These are phyloP conservation scores for Daldinia concentrica DNA, from an alignment of 495 filamentous ascomycete genomes.

Conservation along the genomic window DNA sequence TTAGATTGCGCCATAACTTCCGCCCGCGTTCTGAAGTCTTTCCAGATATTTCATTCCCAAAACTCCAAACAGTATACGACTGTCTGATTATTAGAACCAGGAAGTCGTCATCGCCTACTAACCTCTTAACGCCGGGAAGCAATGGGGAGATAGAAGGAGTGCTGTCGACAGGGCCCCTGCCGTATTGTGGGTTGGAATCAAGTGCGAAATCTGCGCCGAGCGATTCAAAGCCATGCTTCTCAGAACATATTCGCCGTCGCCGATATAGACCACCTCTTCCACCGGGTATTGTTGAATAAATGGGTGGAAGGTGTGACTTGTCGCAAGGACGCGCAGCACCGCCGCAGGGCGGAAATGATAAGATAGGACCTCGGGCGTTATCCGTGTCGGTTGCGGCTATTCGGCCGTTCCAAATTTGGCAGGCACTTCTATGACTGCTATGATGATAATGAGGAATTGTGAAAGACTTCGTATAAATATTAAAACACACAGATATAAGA, in stretches of 20 bases:
- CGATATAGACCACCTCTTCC: slow-evolving; percentile 10
- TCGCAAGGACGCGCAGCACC: background rate
- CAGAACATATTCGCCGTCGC: slow-evolving; percentile 8
- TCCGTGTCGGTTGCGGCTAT: slow-evolving; percentile 31
- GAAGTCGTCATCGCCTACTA: slow-evolving; percentile 47
- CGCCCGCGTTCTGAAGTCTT: slow-evolving; percentile 8
- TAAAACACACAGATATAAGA: slow-evolving; percentile 45
- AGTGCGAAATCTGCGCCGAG: slow-evolving; percentile 29
- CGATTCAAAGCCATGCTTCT: slow-evolving; percentile 4
- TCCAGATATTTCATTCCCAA: slow-evolving; percentile 35
- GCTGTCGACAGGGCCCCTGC: background rate
- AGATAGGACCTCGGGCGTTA: slow-evolving; percentile 9
- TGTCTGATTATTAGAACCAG: slow-evolving; percentile 36
- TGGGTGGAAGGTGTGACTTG: slow-evolving; percentile 4
- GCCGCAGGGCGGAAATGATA: slow-evolving; percentile 22
- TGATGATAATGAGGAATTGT: slow-evolving; percentile 39
- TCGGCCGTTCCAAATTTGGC: slow-evolving; percentile 42
- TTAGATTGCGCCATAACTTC: slow-evolving; percentile 27
- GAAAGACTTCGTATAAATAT: slow-evolving; percentile 46
- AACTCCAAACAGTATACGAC: slow-evolving; percentile 42
- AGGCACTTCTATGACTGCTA: slow-evolving; percentile 32
- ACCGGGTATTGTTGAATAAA: slow-evolving; percentile 23
- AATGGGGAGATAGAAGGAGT: background rate
- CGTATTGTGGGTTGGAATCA: slow-evolving; percentile 16
- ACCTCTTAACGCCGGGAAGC: slow-evolving; percentile 10